Percentiles rank a stretch among this genome's conserved stretches.
phyloP scores from a whole-genome alignment of 2,329 filamentous ascomycete species.

The Botrytis byssoidea region DNA sequence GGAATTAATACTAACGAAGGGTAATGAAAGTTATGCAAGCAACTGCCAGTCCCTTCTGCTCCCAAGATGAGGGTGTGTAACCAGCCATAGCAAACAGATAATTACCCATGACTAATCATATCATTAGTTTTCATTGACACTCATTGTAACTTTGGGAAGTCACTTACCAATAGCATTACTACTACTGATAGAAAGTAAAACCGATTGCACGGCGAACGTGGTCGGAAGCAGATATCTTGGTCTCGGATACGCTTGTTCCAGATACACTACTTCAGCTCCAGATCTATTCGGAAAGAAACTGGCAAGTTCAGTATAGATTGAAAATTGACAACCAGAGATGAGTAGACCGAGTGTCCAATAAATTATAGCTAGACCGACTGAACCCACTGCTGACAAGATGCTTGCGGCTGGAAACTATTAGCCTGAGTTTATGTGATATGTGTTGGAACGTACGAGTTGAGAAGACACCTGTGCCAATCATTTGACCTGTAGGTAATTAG shows the following conservation, averaged over 20 bases:
- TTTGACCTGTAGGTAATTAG: not conserved
- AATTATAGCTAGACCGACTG: slow-evolving; percentile 59
- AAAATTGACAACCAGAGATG: slow-evolving; percentile 54
- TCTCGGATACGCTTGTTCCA: slow-evolving; percentile 65
- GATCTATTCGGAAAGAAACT: slow-evolving; percentile 66
- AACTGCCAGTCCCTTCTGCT: slow-evolving; percentile 65
- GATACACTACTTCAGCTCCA: slow-evolving; percentile 64
- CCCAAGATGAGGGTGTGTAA: slow-evolving; percentile 54
- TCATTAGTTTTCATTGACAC: not conserved
- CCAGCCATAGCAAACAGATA: slow-evolving; percentile 61
- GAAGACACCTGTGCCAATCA: slow-evolving; percentile 48
- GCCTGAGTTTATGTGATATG: slow-evolving; percentile 21
- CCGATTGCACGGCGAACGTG: slow-evolving; percentile 61
- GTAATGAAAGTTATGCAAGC: slow-evolving; percentile 44
- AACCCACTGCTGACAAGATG: slow-evolving; percentile 59
- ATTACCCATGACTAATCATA: slow-evolving; percentile 51
- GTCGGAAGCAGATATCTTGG: slow-evolving; percentile 64
- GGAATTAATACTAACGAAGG: slow-evolving; percentile 45
- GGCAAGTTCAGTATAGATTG: slow-evolving; percentile 62
- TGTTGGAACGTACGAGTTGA: slow-evolving; percentile 54
- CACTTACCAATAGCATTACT: slow-evolving; percentile 56
- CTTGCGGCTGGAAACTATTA: slow-evolving; percentile 47
- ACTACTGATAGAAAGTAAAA: slow-evolving; percentile 64
- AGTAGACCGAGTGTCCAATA: slow-evolving; percentile 65
- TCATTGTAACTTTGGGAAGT: not conserved